Evolutionary conservation across 768 basidiomycete species (phyloP), one percentile per base, ranked within the genome.

Genomic region (Trametes gibbosa): DNA sequence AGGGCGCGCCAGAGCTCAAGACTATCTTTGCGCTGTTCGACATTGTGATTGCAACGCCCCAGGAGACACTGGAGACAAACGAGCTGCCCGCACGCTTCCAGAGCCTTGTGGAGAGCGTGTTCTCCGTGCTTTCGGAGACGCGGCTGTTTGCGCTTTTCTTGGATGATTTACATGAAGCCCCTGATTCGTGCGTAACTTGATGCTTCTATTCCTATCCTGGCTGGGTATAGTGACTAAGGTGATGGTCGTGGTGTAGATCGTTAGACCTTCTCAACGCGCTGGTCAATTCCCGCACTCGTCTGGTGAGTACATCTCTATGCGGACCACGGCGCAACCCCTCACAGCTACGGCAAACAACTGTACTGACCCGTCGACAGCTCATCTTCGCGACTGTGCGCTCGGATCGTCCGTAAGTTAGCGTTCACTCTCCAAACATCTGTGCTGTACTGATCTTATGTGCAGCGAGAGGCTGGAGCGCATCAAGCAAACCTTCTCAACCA

Each of bases 81-180:
- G 86, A 89, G 70, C 73, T 87, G 24, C 79, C 87, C 13, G 86
- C 85, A 9, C 74, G 89, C 39, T 90, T 90, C 63, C 86, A 89
- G 67, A 81, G 81, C 8, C 72, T 89, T 34, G 84, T 89, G 3
- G 84, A 87, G 69, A 84, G 80, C 65, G 87, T 89, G 32, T 87
- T 89, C 63, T 71, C 79, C 5, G 83, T 87, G 19, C 80, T 89
- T 41, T 81, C 87, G 1, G 86, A 89, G 67, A 87, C 85, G 7
- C 76, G 86, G 35, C 70, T 89, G 49, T 83, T 90, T 62, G 87
- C 87, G 0, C 70, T 90, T 50, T 88, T 89, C 65, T 74, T 89
- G 43, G 87, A 89, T 66, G 87, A 89, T 69, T 70, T 89, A 16
- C 89, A 90, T 59, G 87, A 87, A 64, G 87, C 89, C 9, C 84